These are phyloP conservation scores for Trifolium fragiferum DNA, from an alignment of 306 rosid genomes.

Conservation along the genomic window DNA sequence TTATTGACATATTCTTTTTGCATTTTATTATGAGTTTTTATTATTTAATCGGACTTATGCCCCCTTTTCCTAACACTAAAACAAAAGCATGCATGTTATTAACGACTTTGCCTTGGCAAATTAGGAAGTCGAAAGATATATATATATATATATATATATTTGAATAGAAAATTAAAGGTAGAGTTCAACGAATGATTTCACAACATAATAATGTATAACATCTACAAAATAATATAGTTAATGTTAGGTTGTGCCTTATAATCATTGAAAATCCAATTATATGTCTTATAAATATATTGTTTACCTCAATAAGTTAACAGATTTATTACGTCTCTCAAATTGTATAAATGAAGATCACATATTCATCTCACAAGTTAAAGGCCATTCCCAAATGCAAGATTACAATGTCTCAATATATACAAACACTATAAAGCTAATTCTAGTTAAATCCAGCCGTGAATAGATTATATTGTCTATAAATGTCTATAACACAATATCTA, in stretches of 20 bases:
- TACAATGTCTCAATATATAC: conserved; percentile 30
- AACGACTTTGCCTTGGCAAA: no score
- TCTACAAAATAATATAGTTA: background rate
- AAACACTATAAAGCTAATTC: background rate
- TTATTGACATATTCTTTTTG: no score
- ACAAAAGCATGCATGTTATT: no score
- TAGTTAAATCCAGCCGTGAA: conserved; percentile 25
- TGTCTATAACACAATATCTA: conserved; percentile 33
- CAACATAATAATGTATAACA: background rate
- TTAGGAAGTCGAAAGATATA: no score
- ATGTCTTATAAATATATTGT: conserved; percentile 11
- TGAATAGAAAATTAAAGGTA: background rate
- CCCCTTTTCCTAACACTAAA: no score
- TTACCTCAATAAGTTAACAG: conserved; percentile 13
- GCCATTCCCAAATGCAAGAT: conserved; percentile 30
- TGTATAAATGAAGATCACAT: conserved; percentile 34
- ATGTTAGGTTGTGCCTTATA: background rate
- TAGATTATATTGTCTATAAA: conserved; percentile 13
- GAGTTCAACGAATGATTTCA: background rate
- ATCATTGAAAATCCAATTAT: conserved; percentile 21
- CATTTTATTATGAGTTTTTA: no score
- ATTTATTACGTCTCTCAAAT: conserved; percentile 37
- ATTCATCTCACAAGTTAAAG: conserved; percentile 41
- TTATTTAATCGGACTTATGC: no score
- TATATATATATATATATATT: no score